Percentiles rank a stretch among this genome's conserved stretches.
Evolutionary conservation across 2,329 filamentous ascomycete species (phyloP).

Genomic region (Taxawa tesnikishii): DNA sequence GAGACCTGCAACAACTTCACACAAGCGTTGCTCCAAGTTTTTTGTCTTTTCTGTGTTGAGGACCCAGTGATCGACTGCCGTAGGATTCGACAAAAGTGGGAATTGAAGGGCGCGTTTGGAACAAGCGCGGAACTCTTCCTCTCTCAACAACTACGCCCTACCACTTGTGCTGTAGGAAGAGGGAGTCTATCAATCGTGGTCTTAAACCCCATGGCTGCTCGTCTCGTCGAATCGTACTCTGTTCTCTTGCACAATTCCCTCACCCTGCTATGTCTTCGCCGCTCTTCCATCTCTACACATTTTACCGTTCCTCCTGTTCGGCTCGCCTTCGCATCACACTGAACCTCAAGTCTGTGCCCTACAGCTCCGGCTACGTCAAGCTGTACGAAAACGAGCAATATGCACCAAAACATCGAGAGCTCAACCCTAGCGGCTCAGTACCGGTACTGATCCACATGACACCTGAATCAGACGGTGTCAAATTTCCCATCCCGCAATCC

Average conservation of each 20-base stretch:
- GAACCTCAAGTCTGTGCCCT: constrained; percentile 40
- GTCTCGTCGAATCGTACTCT: background rate
- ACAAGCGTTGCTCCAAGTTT: too few species aligned
- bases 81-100: too few species aligned
- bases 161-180: too few species aligned
- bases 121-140: too few species aligned
- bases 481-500: constrained; percentile 30
- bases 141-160: too few species aligned
- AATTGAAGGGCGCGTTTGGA: too few species aligned
- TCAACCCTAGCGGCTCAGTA: constrained; percentile 44
- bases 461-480: constrained; percentile 18
- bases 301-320: constrained; percentile 52
- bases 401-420: constrained; percentile 28
- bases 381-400: constrained; percentile 43
- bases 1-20: too few species aligned
- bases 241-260: background rate
- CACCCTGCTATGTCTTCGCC: background rate
- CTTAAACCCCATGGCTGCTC: background rate
- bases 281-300: constrained; percentile 36
- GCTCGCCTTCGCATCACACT: constrained; percentile 49
- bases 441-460: constrained; percentile 33
- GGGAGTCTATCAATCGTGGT: background rate
- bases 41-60: too few species aligned
- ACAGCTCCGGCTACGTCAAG: constrained; percentile 37
- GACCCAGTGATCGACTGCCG: too few species aligned